Percentiles rank a stretch among this genome's conserved stretches.
Conservation (phyloP, 2,329 filamentous ascomycete genomes). For the Lasiodiplodia citricola region DNA sequence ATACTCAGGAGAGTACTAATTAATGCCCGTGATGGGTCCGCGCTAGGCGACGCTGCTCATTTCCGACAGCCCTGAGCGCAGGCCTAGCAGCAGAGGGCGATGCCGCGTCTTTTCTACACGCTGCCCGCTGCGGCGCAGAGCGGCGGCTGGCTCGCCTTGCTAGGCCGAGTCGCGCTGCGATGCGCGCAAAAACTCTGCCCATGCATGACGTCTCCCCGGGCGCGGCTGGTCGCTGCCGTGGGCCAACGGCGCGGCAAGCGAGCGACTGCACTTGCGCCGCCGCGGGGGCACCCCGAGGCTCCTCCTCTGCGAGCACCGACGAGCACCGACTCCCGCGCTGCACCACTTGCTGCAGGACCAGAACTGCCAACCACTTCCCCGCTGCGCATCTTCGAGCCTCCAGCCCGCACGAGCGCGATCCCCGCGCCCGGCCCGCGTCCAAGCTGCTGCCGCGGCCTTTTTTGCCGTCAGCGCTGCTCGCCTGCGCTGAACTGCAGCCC, state of each 20-base stretch:
- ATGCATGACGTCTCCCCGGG: conserved; percentile 25
- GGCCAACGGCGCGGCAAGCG: conserved; percentile 21
- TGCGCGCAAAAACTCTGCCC: conserved; percentile 24
- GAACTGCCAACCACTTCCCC: conserved; percentile 15
- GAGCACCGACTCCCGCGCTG: conserved; percentile 21
- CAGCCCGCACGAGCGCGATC: not conserved
- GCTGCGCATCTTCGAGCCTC: not conserved
- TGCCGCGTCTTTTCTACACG: conserved; percentile 5
- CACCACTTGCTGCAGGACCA: not conserved
- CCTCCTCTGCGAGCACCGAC: not conserved
- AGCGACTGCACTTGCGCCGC: conserved; percentile 7
- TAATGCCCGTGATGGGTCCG: conserved; percentile 27
- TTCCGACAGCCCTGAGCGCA: conserved; percentile 20
- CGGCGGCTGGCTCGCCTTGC: not conserved
- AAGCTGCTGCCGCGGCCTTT: not conserved
- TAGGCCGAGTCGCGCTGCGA: conserved; percentile 3
- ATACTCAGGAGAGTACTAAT: conserved; percentile 26
- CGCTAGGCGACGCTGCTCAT: conserved; percentile 26
- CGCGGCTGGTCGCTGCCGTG: conserved; percentile 7
- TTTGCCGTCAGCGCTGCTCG: conserved; percentile 19
- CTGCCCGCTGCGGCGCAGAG: not conserved
- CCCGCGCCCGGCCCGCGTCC: not conserved
- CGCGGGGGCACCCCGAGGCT: conserved; percentile 1
- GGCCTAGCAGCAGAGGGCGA: not conserved
- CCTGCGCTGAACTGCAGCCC: not conserved